Evolutionary conservation across 2,329 filamentous ascomycete genomes (phyloP).

Genomic region (Neonectria coccinea): DNA sequence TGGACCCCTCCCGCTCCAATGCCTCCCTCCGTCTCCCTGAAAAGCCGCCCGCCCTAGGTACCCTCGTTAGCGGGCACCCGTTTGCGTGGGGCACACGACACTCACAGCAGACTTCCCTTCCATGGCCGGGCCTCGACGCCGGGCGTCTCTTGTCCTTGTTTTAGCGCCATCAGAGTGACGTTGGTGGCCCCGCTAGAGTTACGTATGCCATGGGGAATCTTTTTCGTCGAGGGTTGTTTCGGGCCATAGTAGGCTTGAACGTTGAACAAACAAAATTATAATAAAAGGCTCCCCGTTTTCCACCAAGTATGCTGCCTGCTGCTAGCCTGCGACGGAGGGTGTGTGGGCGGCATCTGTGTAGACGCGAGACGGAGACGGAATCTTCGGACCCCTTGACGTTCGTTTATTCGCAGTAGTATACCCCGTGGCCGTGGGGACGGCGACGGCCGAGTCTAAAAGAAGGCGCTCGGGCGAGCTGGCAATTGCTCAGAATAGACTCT

Average conservation of each 20-base stretch:
- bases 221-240: slow-evolving; percentile 12
- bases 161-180: slow-evolving; percentile 36
- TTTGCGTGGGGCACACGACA: slow-evolving; percentile 37
- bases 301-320: background rate
- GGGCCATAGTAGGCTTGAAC: background rate
- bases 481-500: background rate
- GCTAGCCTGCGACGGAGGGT: background rate
- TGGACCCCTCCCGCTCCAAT: slow-evolving; percentile 15
- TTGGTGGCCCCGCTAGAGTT: slow-evolving; percentile 33
- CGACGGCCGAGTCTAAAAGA: slow-evolving; percentile 3
- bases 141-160: slow-evolving; percentile 20
- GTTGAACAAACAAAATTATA: background rate
- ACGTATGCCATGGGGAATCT: slow-evolving; percentile 26
- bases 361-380: background rate
- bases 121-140: slow-evolving; percentile 11
- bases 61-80: slow-evolving; percentile 25
- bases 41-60: slow-evolving; percentile 18
- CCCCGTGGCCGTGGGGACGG: background rate
- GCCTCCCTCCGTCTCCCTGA: slow-evolving; percentile 29
- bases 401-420: background rate
- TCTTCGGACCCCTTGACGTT: slow-evolving; percentile 1
- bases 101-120: slow-evolving; percentile 13
- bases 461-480: background rate
- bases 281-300: background rate
- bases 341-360: background rate